A percentile compares a stretch with the other conserved stretches of the same genome.
Evolutionary conservation across 106 monocot genomes (phyloP).

Genomic region (Platanthera zijinensis): DNA sequence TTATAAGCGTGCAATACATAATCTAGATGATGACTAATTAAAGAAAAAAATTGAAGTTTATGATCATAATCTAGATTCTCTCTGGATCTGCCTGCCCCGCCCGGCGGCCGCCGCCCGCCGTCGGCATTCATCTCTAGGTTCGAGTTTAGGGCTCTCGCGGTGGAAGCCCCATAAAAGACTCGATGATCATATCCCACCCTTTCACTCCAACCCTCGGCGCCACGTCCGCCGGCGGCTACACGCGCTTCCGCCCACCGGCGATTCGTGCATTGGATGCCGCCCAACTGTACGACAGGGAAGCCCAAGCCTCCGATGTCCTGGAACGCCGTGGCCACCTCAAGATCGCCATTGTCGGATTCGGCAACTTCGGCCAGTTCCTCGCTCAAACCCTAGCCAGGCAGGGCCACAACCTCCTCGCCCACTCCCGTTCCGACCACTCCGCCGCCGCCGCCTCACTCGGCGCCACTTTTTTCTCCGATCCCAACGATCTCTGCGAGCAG

Average conservation of each 20-base stretch:
- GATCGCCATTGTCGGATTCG: conserved; percentile 72
- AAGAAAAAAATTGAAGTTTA: too few relatives aligned
- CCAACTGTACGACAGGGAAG: conserved; percentile 45
- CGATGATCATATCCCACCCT: neutral
- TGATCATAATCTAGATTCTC: too few relatives aligned
- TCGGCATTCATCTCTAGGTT: neutral
- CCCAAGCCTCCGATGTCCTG: conserved; percentile 11
- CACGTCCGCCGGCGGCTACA: neutral
- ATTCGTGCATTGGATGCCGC: conserved; percentile 45
- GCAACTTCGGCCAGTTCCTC: conserved; percentile 73
- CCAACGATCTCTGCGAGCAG: conserved; percentile 67
- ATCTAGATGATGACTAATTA: too few relatives aligned
- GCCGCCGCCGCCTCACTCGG: conserved; percentile 31
- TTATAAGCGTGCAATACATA: too few relatives aligned
- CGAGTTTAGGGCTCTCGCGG: neutral
- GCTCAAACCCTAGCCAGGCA: conserved; percentile 34
- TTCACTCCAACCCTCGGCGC: neutral
- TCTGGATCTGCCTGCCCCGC: too few relatives aligned
- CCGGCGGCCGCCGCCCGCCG: too few relatives aligned
- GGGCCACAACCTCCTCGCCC: conserved; percentile 56
- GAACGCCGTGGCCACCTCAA: conserved; percentile 25
- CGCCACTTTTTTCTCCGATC: conserved; percentile 42
- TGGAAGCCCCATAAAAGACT: too few relatives aligned
- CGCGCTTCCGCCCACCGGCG: neutral
- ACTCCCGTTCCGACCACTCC: conserved; percentile 63